Conservation (phyloP, 768 basidiomycete genomes). For the Termitomyces heimii region DNA sequence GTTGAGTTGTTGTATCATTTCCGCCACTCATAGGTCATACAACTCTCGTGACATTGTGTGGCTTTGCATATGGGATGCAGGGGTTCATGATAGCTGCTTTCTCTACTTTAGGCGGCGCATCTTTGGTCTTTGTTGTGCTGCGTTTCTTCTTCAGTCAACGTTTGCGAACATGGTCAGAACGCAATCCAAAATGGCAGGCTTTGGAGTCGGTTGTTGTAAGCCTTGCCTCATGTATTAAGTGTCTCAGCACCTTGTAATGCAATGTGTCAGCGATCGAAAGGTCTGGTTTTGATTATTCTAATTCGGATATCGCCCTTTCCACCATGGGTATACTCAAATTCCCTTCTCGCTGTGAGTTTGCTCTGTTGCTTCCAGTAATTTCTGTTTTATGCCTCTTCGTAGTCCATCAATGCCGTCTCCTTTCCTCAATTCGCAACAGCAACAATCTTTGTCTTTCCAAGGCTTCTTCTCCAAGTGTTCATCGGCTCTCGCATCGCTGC, state of each 20-base stretch:
- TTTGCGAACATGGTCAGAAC: conserved; percentile 52
- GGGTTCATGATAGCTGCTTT: conserved; percentile 64
- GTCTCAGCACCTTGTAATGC: background rate
- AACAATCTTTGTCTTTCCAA: conserved; percentile 67
- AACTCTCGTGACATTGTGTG: conserved; percentile 60
- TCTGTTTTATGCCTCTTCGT: background rate
- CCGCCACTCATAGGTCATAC: conserved; percentile 66
- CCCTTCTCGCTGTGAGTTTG: conserved; percentile 66
- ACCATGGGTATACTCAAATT: conserved; percentile 85
- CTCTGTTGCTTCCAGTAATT: background rate
- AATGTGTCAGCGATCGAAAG: conserved; percentile 52
- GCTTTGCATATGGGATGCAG: conserved; percentile 78
- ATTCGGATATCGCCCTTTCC: conserved; percentile 80
- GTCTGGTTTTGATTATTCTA: conserved; percentile 75
- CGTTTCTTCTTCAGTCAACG: conserved; percentile 51
- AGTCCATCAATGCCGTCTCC: conserved; percentile 72
- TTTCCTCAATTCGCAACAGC: conserved; percentile 74
- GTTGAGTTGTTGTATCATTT: conserved; percentile 43
- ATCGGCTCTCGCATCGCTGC: conserved; percentile 71
- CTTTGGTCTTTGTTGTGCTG: conserved; percentile 52
- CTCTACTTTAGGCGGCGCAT: conserved; percentile 60
- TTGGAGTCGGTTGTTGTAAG: conserved; percentile 70
- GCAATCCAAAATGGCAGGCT: conserved; percentile 72
- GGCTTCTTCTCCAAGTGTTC: conserved; percentile 66
- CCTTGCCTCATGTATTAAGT: conserved; percentile 1